These are phyloP conservation scores for Neurospora sp. DNA, from an alignment of 495 filamentous ascomycete genomes.

Conservation along the genomic window DNA sequence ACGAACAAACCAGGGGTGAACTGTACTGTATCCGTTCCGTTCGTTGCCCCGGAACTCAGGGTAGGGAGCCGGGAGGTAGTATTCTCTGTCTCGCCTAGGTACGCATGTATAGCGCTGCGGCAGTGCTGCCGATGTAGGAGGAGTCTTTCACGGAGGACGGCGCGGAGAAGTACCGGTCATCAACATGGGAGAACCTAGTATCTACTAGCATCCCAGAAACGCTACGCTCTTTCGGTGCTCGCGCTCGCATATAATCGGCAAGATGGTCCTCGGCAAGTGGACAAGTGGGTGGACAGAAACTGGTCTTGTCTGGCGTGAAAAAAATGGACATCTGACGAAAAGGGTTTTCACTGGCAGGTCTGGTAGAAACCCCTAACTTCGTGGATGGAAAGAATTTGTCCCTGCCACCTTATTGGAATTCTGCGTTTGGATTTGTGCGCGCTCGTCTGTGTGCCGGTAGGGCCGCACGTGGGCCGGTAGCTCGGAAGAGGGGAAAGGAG, in stretches of 20 bases:
- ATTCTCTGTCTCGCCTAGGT: neutral
- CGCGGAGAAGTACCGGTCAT: neutral
- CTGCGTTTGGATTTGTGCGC: neutral
- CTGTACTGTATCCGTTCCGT: neutral
- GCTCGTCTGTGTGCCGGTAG: neutral
- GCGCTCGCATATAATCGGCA: neutral
- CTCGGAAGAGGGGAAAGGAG: neutral
- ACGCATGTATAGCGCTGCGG: neutral
- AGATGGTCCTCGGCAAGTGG: neutral
- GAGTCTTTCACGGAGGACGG: neutral
- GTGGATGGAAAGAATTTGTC: neutral
- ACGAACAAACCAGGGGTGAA: no score
- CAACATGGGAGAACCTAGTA: neutral
- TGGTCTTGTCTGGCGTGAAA: neutral
- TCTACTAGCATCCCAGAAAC: neutral
- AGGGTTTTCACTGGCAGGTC: neutral
- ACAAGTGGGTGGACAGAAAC: neutral
- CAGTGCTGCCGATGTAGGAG: neutral
- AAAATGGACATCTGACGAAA: neutral
- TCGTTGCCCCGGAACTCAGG: neutral
- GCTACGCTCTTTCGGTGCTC: neutral
- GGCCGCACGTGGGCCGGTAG: neutral
- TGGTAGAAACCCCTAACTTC: neutral
- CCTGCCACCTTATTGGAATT: neutral
- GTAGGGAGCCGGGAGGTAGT: neutral